Conservation (phyloP, 108 stramenopile species). For the Thalassiosira profunda region DNA sequence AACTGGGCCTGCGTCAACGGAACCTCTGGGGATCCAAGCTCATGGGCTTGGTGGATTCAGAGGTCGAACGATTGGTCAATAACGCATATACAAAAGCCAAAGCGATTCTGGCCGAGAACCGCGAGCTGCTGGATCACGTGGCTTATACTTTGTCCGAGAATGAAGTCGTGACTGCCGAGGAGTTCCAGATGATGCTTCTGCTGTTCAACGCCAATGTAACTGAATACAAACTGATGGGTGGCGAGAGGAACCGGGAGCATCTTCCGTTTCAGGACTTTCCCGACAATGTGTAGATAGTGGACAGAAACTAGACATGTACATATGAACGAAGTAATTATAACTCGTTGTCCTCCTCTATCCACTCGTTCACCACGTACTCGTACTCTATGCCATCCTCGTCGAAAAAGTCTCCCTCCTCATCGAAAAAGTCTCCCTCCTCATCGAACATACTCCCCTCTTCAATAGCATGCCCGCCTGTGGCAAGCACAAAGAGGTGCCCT, state of each 20-base stretch:
- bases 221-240: constrained; percentile 80
- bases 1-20: constrained; percentile 63
- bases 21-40: constrained; percentile 86
- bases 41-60: constrained; percentile 76
- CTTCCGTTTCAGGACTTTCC: constrained; percentile 88
- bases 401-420: too few species aligned
- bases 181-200: constrained; percentile 94
- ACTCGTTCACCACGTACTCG: too few species aligned
- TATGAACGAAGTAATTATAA: too few species aligned
- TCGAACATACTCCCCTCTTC: too few species aligned
- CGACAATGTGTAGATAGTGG: constrained; percentile 51
- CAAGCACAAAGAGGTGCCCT: constrained; percentile 77
- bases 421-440: too few species aligned
- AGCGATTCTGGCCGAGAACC: constrained; percentile 84
- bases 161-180: constrained; percentile 94
- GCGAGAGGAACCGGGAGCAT: constrained; percentile 68
- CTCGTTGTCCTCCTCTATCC: too few species aligned
- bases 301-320: too few species aligned
- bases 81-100: constrained; percentile 92
- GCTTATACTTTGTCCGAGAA: constrained; percentile 84
- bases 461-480: too few species aligned
- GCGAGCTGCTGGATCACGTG: constrained; percentile 85
- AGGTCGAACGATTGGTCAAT: constrained; percentile 96
- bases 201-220: constrained; percentile 78
- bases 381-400: too few species aligned